Conservation (phyloP, 2,329 filamentous ascomycete species). For the Aspergillus fumigatus region DNA sequence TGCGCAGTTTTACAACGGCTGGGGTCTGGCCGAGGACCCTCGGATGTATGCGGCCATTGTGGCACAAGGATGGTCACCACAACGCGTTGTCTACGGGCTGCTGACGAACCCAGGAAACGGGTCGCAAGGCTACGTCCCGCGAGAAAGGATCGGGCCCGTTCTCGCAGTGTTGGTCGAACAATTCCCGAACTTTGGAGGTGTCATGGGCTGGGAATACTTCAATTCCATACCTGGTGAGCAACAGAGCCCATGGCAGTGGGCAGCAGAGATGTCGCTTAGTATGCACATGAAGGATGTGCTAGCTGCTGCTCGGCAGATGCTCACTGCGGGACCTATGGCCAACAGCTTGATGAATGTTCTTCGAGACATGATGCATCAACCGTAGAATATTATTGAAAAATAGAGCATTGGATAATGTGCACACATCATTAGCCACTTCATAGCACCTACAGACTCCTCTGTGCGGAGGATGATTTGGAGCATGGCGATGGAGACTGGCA, state of each 20-base stretch:
- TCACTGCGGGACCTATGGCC: constrained; percentile 25
- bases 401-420: not conserved
- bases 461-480: not conserved
- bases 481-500: not conserved
- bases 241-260: constrained; percentile 72
- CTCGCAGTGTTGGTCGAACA: constrained; percentile 54
- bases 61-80: constrained; percentile 62
- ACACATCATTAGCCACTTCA: not conserved
- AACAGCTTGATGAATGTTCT: constrained; percentile 27
- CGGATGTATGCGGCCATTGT: constrained; percentile 42
- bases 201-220: constrained; percentile 97
- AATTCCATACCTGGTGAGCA: constrained; percentile 66
- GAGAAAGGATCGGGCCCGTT: constrained; percentile 53
- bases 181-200: constrained; percentile 71
- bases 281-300: constrained; percentile 41
- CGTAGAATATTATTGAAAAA: constrained; percentile 5
- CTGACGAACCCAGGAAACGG: constrained; percentile 76
- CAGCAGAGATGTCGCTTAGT: constrained; percentile 57
- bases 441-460: not conserved
- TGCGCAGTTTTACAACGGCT: constrained; percentile 88
- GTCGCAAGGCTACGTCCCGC: constrained; percentile 56
- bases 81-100: constrained; percentile 73
- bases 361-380: constrained; percentile 26
- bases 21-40: constrained; percentile 61
- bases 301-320: constrained; percentile 27